Percentiles rank a stretch among this genome's conserved stretches.
phyloP scores from a whole-genome alignment of 345 rosid genomes.

The Camelina sativa region DNA sequence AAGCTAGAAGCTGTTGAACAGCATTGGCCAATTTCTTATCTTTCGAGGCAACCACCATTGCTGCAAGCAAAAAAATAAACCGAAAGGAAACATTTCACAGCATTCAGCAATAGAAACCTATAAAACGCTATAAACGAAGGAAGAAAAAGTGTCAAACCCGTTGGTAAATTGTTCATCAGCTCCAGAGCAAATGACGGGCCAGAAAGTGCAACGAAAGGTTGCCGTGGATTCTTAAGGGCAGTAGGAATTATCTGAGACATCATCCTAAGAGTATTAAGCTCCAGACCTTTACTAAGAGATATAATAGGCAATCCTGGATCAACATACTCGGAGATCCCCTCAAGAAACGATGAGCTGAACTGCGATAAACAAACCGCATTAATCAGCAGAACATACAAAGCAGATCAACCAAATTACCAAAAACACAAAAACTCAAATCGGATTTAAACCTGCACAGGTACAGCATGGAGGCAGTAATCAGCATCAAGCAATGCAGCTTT shows the following conservation, averaged over 20 bases:
- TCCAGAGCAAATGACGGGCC: conserved; percentile 94
- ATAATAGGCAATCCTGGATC: conserved; percentile 89
- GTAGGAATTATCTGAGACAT: conserved; percentile 93
- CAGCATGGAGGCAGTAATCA: conserved; percentile 89
- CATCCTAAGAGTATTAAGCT: conserved; percentile 86
- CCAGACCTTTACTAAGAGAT: conserved; percentile 93
- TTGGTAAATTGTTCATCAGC: conserved; percentile 84
- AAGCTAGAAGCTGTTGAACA: conserved; percentile 85
- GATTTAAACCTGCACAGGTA: conserved; percentile 79
- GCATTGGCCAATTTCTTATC: conserved; percentile 79
- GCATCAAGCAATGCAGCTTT: conserved; percentile 74
- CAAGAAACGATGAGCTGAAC: conserved; percentile 85
- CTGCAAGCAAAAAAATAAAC: conserved; percentile 47
- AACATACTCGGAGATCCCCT: conserved; percentile 72
- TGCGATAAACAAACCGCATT: conserved; percentile 49
- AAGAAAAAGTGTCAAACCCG: conserved; percentile 52
- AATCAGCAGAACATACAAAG: conserved; percentile 35
- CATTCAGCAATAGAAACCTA: neutral
- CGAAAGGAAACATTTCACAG: conserved; percentile 5
- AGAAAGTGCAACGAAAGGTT: conserved; percentile 85
- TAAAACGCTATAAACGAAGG: neutral
- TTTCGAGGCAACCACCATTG: conserved; percentile 95
- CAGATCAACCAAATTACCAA: conserved; percentile 2
- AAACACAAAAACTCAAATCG: neutral
- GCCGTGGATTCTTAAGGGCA: conserved; percentile 73